Evolutionary conservation across 129 eudicot genomes (phyloP).

Genomic region (Centaurea solstitialis): DNA sequence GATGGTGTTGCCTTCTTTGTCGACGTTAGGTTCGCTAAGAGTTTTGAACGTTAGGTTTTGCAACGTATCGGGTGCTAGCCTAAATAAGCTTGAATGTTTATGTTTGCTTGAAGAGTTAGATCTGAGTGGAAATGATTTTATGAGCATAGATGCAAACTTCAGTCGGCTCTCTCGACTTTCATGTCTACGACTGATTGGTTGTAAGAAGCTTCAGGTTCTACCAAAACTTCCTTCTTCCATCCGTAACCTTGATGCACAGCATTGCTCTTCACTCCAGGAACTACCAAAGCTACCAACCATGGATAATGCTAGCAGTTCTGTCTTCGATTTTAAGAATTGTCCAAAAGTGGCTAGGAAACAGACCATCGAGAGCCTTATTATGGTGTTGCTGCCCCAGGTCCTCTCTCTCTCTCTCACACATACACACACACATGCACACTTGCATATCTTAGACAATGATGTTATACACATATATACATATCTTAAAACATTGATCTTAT

Average conservation of each 20-base stretch:
- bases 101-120: conserved; percentile 36
- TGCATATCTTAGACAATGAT: neutral
- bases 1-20: conserved; percentile 30
- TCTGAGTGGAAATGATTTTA: conserved; percentile 40
- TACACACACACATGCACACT: neutral
- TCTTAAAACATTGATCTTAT: neutral
- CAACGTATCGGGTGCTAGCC: conserved; percentile 18
- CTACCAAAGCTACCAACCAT: conserved; percentile 24
- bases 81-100: conserved; percentile 19
- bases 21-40: conserved; percentile 28
- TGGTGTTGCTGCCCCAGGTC: conserved; percentile 30
- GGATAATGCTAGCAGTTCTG: conserved; percentile 11
- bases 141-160: conserved; percentile 25
- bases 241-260: conserved; percentile 25
- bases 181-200: conserved; percentile 27
- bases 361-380: conserved; percentile 24
- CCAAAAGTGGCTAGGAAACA: conserved; percentile 14
- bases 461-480: neutral
- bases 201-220: conserved; percentile 24
- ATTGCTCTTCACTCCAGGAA: conserved; percentile 20
- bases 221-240: conserved; percentile 31
- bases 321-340: conserved; percentile 34
- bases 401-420: conserved; percentile 1
- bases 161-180: conserved; percentile 18
- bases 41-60: conserved; percentile 31